Conservation (phyloP, 176 grass and related monocot species). For the Triticum dicoccoides region DNA sequence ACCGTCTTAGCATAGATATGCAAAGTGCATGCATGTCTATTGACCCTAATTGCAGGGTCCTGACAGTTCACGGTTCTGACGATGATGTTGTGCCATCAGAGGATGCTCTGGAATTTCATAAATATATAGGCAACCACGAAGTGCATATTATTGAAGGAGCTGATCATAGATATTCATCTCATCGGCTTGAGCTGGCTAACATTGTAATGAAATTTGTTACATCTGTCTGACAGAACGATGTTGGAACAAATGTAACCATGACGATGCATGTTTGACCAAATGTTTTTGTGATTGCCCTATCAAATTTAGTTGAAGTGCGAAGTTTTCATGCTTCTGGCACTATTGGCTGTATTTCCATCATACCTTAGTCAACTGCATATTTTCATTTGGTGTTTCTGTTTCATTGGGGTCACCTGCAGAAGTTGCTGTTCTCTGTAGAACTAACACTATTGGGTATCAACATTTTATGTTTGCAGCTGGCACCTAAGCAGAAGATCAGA, state of each 20-base stretch:
- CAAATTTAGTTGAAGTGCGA: not conserved
- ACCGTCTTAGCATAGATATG: slow-evolving; percentile 75
- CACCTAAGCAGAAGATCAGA: slow-evolving; percentile 86
- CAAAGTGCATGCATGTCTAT: slow-evolving; percentile 44
- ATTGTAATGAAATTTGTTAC: slow-evolving; percentile 67
- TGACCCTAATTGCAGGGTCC: slow-evolving; percentile 66
- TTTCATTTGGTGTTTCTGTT: slow-evolving; percentile 22
- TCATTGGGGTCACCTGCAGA: not conserved
- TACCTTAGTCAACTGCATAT: not conserved
- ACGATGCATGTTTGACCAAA: not conserved
- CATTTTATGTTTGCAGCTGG: slow-evolving; percentile 43
- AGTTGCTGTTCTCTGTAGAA: not conserved
- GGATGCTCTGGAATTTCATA: slow-evolving; percentile 69
- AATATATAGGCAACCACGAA: slow-evolving; percentile 65
- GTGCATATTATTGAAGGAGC: slow-evolving; percentile 73
- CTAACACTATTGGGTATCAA: slow-evolving; percentile 13
- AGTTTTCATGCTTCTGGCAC: not conserved
- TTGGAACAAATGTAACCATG: slow-evolving; percentile 9
- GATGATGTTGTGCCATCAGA: slow-evolving; percentile 62
- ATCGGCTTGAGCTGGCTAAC: slow-evolving; percentile 52
- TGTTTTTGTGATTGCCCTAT: slow-evolving; percentile 6
- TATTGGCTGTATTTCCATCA: not conserved
- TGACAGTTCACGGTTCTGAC: slow-evolving; percentile 76
- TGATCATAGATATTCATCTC: slow-evolving; percentile 59
- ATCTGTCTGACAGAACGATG: slow-evolving; percentile 23